Percentiles rank a stretch among this genome's conserved stretches.
phyloP scores from a whole-genome alignment of 768 basidiomycete genomes.

The Kwoniella dendrophila region DNA sequence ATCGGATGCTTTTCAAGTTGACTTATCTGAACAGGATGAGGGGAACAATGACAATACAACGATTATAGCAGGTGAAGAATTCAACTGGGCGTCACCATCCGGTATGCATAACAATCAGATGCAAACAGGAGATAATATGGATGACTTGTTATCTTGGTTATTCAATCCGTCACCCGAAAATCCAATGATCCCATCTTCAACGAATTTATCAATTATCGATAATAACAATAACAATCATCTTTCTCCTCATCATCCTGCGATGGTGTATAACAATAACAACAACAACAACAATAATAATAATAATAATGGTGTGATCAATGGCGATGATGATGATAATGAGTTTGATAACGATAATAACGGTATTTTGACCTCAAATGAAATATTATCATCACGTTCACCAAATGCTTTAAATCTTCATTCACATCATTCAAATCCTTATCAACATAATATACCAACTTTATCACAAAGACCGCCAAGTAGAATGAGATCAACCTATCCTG shows the following conservation, averaged over 20 bases:
- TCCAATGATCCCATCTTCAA: not conserved
- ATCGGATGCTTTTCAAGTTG: no score
- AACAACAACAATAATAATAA: no score
- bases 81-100: not conserved
- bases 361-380: no score
- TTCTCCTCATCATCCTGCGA: no score
- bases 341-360: not conserved
- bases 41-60: constrained; percentile 8
- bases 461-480: constrained; percentile 10
- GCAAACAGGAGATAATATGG: constrained; percentile 19
- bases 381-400: no score
- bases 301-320: no score
- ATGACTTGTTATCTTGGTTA: constrained; percentile 24
- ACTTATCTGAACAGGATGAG: no score
- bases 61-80: constrained; percentile 13
- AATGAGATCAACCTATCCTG: constrained; percentile 5
- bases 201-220: not conserved
- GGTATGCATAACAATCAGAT: not conserved
- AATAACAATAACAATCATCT: no score
- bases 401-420: not conserved
- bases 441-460: not conserved
- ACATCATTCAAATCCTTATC: not conserved
- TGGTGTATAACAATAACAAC: no score
- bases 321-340: no score
- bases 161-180: constrained; percentile 14